Conservation (phyloP, 768 basidiomycete species). For the Strobilomyces echinocephalus region DNA sequence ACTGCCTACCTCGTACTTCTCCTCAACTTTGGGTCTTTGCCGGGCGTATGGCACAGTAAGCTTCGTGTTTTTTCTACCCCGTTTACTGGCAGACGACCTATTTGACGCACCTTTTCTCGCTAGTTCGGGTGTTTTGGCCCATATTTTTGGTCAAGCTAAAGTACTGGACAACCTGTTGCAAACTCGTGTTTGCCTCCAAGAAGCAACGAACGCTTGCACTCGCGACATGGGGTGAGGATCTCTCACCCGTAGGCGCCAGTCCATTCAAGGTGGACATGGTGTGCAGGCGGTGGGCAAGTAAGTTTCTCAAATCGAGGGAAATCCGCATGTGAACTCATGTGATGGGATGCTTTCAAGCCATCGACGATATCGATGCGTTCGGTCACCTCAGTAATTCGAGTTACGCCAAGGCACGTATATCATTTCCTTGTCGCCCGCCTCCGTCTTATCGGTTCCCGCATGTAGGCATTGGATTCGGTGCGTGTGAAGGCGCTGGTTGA, state of each 20-base stretch:
- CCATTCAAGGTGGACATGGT: conserved; percentile 46
- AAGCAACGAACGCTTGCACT: conserved; percentile 31
- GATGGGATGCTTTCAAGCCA: conserved; percentile 34
- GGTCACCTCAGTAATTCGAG: conserved; percentile 78
- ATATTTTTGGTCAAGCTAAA: conserved; percentile 35
- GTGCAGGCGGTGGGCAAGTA: conserved; percentile 54
- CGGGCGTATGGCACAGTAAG: conserved; percentile 67
- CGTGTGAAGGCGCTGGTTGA: conserved; percentile 46
- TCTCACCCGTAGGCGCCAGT: conserved; percentile 50
- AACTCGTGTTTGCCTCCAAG: conserved; percentile 36
- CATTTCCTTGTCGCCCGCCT: neutral
- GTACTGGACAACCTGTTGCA: conserved; percentile 31
- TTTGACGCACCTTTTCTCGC: neutral
- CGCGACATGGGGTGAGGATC: conserved; percentile 42
- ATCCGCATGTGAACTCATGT: neutral
- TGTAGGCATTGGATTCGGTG: conserved; percentile 42
- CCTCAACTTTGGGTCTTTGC: conserved; percentile 58
- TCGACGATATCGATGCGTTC: conserved; percentile 64
- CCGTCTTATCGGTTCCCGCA: neutral
- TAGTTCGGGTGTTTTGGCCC: conserved; percentile 54
- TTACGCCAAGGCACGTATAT: conserved; percentile 58
- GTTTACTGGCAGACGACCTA: neutral
- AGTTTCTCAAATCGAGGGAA: neutral
- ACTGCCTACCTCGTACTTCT: conserved; percentile 41
- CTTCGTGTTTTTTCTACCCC: conserved; percentile 4